Evolutionary conservation across 2,329 filamentous ascomycete genomes (phyloP), one percentile per base, ranked within the genome.

Genomic region (Madurella mycetomatis): DNA sequence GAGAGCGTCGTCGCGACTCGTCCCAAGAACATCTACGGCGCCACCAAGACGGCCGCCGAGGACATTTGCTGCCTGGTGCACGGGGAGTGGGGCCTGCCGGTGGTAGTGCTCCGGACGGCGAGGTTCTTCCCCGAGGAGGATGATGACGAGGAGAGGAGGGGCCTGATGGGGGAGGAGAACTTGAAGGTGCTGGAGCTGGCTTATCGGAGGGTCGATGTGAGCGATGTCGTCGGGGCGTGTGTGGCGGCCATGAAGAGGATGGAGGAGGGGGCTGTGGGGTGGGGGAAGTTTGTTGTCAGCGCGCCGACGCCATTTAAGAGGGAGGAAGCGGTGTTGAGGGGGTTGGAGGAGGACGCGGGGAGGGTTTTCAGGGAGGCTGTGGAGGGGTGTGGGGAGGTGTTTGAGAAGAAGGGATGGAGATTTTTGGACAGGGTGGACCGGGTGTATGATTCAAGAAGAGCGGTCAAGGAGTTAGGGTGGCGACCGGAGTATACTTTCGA

Each of bases 41-140:
- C 70, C 3, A 79, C 76, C 16, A 79, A 79, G 47, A 66, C 70
- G 15, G 73, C 74, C 1, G 76, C 76, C 4, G 76, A 79, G 56
- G 75, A 78, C 48, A 54, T 79, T 31, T 78, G 75, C 60, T 66
- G 64, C 12, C 67, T 79, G 5, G 55, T 75, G 1, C 71, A 76
- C 41, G 60, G 61, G 12, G 68, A 76, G 51, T 68, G 66, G 0
- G 56, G 60, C 1, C 60, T 79, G 58, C 75, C 76, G 0, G 64
- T 73, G 0, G 40, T 79, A 0, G 66, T 79, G 5, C 67, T 79
- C 9, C 71, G 76, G n/a, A 73, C 72, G 2, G 73, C 70, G 47
- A 72, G 76, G 47, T 79, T 79, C 68, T 78, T 78, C 56, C 74
- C 74, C 0, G 75, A 78, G 60, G 66, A 67, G 16, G 75, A 78